These are phyloP conservation scores for Kazachstania kunashirensis DNA, from an alignment of 805 yeast genomes.

Conservation along the genomic window DNA sequence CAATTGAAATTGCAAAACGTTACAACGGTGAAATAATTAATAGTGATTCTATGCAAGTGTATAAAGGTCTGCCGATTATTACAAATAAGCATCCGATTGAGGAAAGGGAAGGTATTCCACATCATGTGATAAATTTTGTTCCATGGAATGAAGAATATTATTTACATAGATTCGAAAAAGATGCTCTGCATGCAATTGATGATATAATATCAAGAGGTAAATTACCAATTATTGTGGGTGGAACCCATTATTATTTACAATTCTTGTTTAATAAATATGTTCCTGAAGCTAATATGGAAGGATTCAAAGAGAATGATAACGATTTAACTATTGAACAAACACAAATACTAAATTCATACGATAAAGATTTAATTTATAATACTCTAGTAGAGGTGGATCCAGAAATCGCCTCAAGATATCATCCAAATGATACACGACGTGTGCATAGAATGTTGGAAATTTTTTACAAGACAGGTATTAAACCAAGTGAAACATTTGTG, in stretches of 20 bases:
- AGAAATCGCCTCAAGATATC: conserved; percentile 65
- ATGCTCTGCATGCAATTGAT: conserved; percentile 52
- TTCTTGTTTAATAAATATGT: conserved; percentile 57
- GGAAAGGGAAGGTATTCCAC: conserved; percentile 67
- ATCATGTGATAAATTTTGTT: conserved; percentile 82
- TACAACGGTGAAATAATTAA: conserved; percentile 84
- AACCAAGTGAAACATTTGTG: conserved; percentile 61
- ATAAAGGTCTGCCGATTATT: conserved; percentile 58
- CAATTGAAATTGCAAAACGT: conserved; percentile 56
- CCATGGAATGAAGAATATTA: conserved; percentile 73
- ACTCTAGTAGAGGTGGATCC: conserved; percentile 55
- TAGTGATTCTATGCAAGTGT: conserved; percentile 97
- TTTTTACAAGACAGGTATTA: conserved; percentile 52
- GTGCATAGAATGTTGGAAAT: conserved; percentile 76
- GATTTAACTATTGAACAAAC: conserved; percentile 4
- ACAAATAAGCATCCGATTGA: conserved; percentile 85
- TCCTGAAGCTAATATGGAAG: conserved; percentile 4
- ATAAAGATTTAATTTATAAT: conserved; percentile 30
- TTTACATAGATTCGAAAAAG: conserved; percentile 67
- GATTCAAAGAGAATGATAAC: too few species aligned
- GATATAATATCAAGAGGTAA: conserved; percentile 61
- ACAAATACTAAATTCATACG: conserved; percentile 42
- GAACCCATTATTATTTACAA: conserved; percentile 89
- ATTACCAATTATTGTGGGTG: conserved; percentile 85
- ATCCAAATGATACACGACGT: conserved; percentile 81